Conservation (phyloP, 257 asterid species). For the Cynanchum wilfordii region DNA sequence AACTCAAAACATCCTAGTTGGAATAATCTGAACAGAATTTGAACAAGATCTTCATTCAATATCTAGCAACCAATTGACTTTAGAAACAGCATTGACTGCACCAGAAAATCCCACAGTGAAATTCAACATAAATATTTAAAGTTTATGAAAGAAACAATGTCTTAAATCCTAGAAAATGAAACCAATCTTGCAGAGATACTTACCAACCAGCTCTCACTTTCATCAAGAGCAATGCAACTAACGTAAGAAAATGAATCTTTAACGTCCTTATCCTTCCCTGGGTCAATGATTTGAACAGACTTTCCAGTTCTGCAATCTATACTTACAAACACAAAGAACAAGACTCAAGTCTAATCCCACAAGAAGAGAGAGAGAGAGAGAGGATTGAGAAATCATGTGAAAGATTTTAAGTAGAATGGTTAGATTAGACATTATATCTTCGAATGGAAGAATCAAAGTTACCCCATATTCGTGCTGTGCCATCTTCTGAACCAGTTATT, state of each 20-base stretch:
- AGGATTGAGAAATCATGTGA: background rate
- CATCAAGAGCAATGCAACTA: slow-evolving; percentile 86
- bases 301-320: slow-evolving; percentile 93
- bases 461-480: slow-evolving; percentile 96
- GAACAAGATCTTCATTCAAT: background rate
- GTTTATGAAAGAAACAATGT: background rate
- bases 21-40: background rate
- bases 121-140: background rate
- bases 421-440: background rate
- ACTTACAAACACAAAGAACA: slow-evolving; percentile 9
- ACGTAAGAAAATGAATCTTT: slow-evolving; percentile 45
- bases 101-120: background rate
- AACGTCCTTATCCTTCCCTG: slow-evolving; percentile 40
- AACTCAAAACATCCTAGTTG: background rate
- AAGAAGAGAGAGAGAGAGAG: background rate
- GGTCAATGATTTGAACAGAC: slow-evolving; percentile 61
- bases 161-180: background rate
- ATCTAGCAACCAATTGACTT: background rate
- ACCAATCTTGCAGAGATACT: slow-evolving; percentile 21
- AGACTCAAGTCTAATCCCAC: background rate
- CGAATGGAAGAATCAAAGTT: slow-evolving; percentile 17
- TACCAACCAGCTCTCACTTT: slow-evolving; percentile 99
- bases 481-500: slow-evolving; percentile 98
- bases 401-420: background rate
- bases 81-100: background rate